Conservation (phyloP, 768 basidiomycete genomes). For the Naganishia onofrii region DNA sequence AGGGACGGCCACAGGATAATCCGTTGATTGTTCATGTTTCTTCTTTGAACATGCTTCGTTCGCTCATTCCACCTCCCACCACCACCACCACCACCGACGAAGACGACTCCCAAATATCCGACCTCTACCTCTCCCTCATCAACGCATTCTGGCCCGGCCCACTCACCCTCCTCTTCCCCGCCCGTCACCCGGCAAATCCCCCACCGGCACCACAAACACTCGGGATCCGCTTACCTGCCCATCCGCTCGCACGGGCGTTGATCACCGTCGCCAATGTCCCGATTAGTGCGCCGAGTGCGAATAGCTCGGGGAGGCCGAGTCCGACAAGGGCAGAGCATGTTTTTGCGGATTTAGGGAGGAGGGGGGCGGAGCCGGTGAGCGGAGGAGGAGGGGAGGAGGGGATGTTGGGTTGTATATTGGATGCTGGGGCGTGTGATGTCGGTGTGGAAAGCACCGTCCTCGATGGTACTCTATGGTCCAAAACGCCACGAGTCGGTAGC, state of each 20-base stretch:
- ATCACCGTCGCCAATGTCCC: slow-evolving; percentile 72
- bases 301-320: slow-evolving; percentile 88
- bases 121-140: slow-evolving; percentile 71
- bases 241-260: slow-evolving; percentile 85
- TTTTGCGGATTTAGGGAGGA: slow-evolving; percentile 63
- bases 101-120: slow-evolving; percentile 60
- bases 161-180: slow-evolving; percentile 85
- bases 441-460: slow-evolving; percentile 95
- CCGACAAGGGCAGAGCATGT: slow-evolving; percentile 89
- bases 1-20: slow-evolving; percentile 91
- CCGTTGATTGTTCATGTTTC: slow-evolving; percentile 96
- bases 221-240: slow-evolving; percentile 89
- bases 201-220: slow-evolving; percentile 53
- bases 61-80: slow-evolving; percentile 62
- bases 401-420: slow-evolving; percentile 67
- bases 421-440: slow-evolving; percentile 85
- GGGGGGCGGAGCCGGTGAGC: slow-evolving; percentile 4
- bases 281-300: slow-evolving; percentile 91
- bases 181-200: slow-evolving; percentile 54
- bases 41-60: slow-evolving; percentile 72
- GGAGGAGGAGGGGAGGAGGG: slow-evolving; percentile 3
- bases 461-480: slow-evolving; percentile 63
- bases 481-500: slow-evolving; percentile 58
- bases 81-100: slow-evolving; percentile 35
- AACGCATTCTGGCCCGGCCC: slow-evolving; percentile 91